Conservation (phyloP, 257 asterid species). For the Catharanthus roseus region DNA sequence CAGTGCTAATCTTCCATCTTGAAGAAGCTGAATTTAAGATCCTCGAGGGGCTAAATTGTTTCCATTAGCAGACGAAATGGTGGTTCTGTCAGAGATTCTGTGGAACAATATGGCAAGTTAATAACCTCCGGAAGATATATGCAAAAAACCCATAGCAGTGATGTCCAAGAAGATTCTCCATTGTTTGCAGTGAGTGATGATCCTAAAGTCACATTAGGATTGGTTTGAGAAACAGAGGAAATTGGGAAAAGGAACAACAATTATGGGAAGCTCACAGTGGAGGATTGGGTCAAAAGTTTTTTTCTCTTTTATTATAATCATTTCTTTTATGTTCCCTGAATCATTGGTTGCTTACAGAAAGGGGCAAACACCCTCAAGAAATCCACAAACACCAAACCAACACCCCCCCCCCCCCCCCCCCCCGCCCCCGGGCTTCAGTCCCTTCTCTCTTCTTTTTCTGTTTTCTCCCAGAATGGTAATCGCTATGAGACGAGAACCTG, state of each 20-base stretch:
- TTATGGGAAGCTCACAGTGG: too few relatives aligned
- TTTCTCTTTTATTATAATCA: background rate
- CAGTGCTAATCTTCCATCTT: conserved; percentile 7
- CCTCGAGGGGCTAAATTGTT: conserved; percentile 2
- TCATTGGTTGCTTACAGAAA: too few relatives aligned
- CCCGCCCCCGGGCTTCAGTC: too few relatives aligned
- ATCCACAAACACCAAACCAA: too few relatives aligned
- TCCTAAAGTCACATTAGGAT: conserved; percentile 6
- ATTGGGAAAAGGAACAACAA: background rate
- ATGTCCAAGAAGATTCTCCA: conserved; percentile 1
- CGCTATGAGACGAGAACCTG: background rate
- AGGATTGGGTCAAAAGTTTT: background rate
- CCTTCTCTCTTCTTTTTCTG: too few relatives aligned
- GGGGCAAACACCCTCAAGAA: too few relatives aligned
- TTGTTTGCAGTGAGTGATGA: conserved; percentile 14
- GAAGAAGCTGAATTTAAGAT: conserved; percentile 2
- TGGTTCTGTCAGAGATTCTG: conserved; percentile 10
- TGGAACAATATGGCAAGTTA: conserved; percentile 19
- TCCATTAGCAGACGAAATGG: conserved; percentile 21
- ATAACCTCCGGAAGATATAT: background rate
- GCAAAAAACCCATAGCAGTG: conserved; percentile 14
- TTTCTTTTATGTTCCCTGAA: background rate
- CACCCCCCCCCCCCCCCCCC: too few relatives aligned
- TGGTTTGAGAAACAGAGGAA: background rate
- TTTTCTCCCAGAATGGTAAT: background rate